Conservation (phyloP, 2,329 filamentous ascomycete genomes). For the Akanthomyces uredinophilus region DNA sequence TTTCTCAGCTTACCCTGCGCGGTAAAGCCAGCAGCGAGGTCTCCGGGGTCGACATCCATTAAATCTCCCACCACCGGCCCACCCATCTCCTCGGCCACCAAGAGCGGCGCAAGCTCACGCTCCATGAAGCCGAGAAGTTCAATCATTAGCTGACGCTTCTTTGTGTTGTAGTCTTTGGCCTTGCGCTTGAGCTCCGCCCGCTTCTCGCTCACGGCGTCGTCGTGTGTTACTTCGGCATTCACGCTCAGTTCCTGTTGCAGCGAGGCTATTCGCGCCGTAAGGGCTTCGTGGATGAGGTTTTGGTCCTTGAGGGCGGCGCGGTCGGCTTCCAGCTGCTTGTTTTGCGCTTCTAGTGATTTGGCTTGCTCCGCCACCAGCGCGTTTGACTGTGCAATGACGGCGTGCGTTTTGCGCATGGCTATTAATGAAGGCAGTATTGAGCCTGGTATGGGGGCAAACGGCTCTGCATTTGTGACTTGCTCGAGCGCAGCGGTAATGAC, state of each 20-base stretch:
- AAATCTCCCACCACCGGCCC: conserved; percentile 76
- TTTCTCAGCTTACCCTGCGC: conserved; percentile 53
- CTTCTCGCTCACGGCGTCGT: conserved; percentile 58
- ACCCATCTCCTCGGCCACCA: conserved; percentile 78
- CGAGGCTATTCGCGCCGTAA: conserved; percentile 52
- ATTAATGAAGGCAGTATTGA: conserved; percentile 68
- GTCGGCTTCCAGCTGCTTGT: conserved; percentile 46
- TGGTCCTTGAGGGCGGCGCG: conserved; percentile 49
- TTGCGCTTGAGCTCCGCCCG: conserved; percentile 56
- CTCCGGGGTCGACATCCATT: conserved; percentile 57
- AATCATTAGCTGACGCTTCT: conserved; percentile 56
- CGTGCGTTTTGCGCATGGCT: conserved; percentile 62
- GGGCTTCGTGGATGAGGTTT: conserved; percentile 46
- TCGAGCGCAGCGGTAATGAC: conserved; percentile 63
- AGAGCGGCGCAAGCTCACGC: conserved; percentile 63
- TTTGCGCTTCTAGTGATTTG: conserved; percentile 36
- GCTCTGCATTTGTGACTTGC: conserved; percentile 54
- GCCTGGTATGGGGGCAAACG: conserved; percentile 59
- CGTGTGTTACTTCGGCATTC: conserved; percentile 52
- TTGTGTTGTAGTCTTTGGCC: conserved; percentile 54
- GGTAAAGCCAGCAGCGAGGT: conserved; percentile 55
- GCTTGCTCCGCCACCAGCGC: conserved; percentile 47
- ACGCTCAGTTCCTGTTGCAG: conserved; percentile 54
- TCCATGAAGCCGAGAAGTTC: conserved; percentile 68
- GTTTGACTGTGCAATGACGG: conserved; percentile 60